phyloP scores from a whole-genome alignment of 2,329 filamentous ascomycete genomes.

The Rhexocercosporidium sp. region DNA sequence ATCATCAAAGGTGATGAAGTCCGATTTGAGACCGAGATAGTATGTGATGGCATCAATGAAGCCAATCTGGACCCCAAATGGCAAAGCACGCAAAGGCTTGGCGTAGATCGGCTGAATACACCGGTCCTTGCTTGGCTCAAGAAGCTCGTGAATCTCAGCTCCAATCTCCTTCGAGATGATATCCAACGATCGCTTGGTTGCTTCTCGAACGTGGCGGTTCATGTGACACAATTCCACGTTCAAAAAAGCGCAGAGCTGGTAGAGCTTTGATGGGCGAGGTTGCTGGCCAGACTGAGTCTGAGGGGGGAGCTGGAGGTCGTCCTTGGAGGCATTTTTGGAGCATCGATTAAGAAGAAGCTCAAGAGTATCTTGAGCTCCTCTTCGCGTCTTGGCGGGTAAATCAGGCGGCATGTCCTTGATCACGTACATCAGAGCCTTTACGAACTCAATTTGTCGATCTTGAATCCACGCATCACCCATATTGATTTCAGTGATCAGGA shows the following conservation, averaged over 20 bases:
- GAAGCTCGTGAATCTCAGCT: conserved; percentile 83
- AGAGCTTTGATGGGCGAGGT: conserved; percentile 68
- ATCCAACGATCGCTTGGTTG: conserved; percentile 79
- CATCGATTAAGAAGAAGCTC: conserved; percentile 79
- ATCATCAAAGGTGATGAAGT: conserved; percentile 92
- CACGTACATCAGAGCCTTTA: conserved; percentile 91
- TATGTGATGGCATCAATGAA: conserved; percentile 98
- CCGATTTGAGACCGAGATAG: conserved; percentile 85
- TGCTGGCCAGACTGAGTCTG: conserved; percentile 60
- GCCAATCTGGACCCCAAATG: conserved; percentile 94
- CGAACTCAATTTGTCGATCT: conserved; percentile 83
- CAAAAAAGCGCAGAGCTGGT: conserved; percentile 81
- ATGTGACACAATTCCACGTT: conserved; percentile 91
- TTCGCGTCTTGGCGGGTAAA: conserved; percentile 85
- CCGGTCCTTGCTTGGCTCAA: conserved; percentile 88
- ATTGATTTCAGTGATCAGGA: conserved; percentile 83
- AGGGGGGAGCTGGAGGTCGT: conserved; percentile 64
- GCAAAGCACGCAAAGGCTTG: conserved; percentile 90
- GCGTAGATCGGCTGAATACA: conserved; percentile 92
- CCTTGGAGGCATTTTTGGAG: conserved; percentile 79
- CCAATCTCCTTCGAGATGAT: conserved; percentile 80
- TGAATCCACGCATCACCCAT: conserved; percentile 84
- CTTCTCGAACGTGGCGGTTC: conserved; percentile 92
- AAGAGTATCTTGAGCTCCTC: conserved; percentile 82
- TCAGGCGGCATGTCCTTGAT: conserved; percentile 98